Conservation (phyloP, 1,139 yeast genomes). For the Suhomyces guaymorum region DNA sequence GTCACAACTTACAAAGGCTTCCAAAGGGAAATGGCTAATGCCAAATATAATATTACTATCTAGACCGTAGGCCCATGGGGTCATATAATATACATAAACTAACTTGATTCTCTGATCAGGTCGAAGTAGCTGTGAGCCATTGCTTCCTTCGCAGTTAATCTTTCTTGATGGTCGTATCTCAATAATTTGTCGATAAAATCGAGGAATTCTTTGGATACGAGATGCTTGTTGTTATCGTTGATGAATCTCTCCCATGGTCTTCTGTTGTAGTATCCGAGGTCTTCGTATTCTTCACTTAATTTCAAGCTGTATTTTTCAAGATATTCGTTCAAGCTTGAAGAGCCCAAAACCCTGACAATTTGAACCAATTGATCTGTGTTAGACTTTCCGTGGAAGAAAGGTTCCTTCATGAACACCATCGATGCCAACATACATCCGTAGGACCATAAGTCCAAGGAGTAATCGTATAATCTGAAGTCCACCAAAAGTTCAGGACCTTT, state of each 20-base stretch:
- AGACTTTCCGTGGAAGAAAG: slow-evolving; percentile 95
- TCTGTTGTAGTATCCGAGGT: slow-evolving; percentile 74
- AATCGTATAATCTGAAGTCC: slow-evolving; percentile 92
- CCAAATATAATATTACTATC: slow-evolving; percentile 4
- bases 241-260: slow-evolving; percentile 88
- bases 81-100: slow-evolving; percentile 6
- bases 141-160: slow-evolving; percentile 93
- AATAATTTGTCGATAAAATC: slow-evolving; percentile 82
- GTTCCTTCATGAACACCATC: slow-evolving; percentile 92
- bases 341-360: slow-evolving; percentile 90
- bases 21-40: too few species aligned
- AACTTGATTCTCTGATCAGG: slow-evolving; percentile 22
- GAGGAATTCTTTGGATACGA: slow-evolving; percentile 68
- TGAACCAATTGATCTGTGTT: slow-evolving; percentile 95
- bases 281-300: slow-evolving; percentile 81
- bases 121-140: slow-evolving; percentile 79
- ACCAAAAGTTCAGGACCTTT: slow-evolving; percentile 97
- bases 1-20: too few species aligned
- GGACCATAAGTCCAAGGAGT: slow-evolving; percentile 94
- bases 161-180: slow-evolving; percentile 90
- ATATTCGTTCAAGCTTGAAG: slow-evolving; percentile 76
- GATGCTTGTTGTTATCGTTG: slow-evolving; percentile 69
- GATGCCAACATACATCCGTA: slow-evolving; percentile 98
- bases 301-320: slow-evolving; percentile 73
- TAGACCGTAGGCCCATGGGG: slow-evolving; percentile 1